Base-by-base conservation (phyloP, 768 basidiomycete species). In the Xerocomus spinulosus region DNA sequence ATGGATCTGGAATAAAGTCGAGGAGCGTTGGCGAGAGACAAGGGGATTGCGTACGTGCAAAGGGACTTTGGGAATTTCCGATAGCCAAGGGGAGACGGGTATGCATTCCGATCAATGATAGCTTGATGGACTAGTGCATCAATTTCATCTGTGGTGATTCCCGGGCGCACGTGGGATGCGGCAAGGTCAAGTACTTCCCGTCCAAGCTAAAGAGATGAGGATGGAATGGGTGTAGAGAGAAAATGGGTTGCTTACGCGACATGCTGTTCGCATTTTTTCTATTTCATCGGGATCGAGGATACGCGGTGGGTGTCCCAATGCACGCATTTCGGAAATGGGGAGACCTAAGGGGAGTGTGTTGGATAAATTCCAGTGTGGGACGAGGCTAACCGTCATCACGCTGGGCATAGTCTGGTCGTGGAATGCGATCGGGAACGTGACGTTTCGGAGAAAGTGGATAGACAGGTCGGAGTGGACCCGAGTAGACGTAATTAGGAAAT, bases 21-120 rank as follows among this genome's bases (percentile, higher is more conserved):
- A 34, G 33, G 26, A 43, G 28, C 17, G 29, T 41, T 47, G 41
- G 26, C 44, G 39, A 41, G 24, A 42, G 35, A 39, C 23, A 35
- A 44, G 33, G 35, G 38, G 37, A 29, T 77, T 23, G 37, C 91
- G 57, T 72, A 92, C 83, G 87, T 93, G 87, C 96, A 99, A 30
- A 95, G 81, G 25, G 93, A 97, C 74, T 97, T 97, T 12, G 96
- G 95, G 63, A 85, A 98, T 29, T 79, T 75, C 44, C 84, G 80
- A 69, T 99, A 99, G 61, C 91, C 91, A 51, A 98, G 73, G 36
- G 96, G 90, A 23, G 90, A 93, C 1, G 96, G 96, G 69, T 99
- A 99, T 20, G 90, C 81, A 55, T 91, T 83, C 43, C 94, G 77
- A 70, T 94, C 86, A 54, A 98, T 84, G 54, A 77, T 87, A 15